Base-by-base conservation (phyloP, 768 basidiomycete genomes). In the Suillus clintonianus region DNA sequence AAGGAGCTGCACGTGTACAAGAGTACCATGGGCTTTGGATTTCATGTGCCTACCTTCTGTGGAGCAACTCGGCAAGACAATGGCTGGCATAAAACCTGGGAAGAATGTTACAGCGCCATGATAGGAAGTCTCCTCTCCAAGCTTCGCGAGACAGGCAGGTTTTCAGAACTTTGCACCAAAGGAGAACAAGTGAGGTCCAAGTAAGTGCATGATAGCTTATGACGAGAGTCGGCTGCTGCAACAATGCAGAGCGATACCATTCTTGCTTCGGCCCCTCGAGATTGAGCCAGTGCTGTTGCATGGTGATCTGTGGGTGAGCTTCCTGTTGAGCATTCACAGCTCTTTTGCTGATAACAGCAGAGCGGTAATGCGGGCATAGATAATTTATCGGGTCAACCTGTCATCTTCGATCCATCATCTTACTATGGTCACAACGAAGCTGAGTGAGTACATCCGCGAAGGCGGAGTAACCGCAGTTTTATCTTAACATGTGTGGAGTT, bases 341-440 rank as follows among this genome's bases (percentile, higher is more conserved):
- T 27, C 24, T 22, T 22, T 47, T 57, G 10, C 15, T 30, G 34
- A 56, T 68, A 37, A 45, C 36, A 36, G 30, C 24, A 92, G 91
- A 90, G 87, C 63, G 91, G 91, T 8, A 93, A 92, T 71, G 85
- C 82, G 4, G 91, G 92, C 9, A 78, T 83, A 27, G 87, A 91
- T 64, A 71, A 69, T 42, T 60, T 63, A 27, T 85, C 80, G 7
- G 84, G 83, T 5, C 73, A 86, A 60, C 89, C 92, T 0, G 76
- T 91, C 1, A 88, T 93, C 47, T 93, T 86, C 66, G 91, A 94
- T 69, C 90, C 91, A 3, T 86, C 91, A 3, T 90, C 89, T 5
- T 90, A 86, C 70, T 93, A 84, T 67, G 92, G 92, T 2, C 92
- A 93, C 69, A 88, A 88, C 64, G 92, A 94, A 77, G 88, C 89